Evolutionary conservation across 1,284 basidiomycete species (phyloP).

Genomic region (Papiliotrema fonsecae): DNA sequence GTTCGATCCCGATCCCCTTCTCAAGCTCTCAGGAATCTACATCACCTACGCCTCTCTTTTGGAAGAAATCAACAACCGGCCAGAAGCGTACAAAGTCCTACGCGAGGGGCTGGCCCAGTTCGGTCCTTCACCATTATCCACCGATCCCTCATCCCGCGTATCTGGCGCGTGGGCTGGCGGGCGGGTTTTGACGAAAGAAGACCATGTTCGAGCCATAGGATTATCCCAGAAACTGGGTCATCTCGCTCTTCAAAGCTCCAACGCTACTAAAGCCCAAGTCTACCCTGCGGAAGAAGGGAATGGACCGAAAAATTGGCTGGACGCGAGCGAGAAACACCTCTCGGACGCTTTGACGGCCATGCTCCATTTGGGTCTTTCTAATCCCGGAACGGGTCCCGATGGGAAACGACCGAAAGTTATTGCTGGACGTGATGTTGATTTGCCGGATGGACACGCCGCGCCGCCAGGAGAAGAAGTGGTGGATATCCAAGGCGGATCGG

Average conservation of each 20-base stretch:
- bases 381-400: neutral
- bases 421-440: conserved; percentile 32
- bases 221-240: conserved; percentile 38
- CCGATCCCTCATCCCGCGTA: conserved; percentile 3
- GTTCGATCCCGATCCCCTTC: conserved; percentile 38
- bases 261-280: conserved; percentile 12
- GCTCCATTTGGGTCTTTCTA: conserved; percentile 31
- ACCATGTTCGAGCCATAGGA: conserved; percentile 40
- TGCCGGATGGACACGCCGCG: conserved; percentile 12
- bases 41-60: conserved; percentile 38
- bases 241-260: conserved; percentile 20
- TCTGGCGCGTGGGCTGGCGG: conserved; percentile 8
- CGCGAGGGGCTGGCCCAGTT: conserved; percentile 33
- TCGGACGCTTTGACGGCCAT: conserved; percentile 34
- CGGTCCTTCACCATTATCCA: conserved; percentile 23
- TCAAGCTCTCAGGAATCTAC: conserved; percentile 46
- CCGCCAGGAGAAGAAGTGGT: conserved; percentile 11
- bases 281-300: conserved; percentile 7
- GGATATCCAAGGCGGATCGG: conserved; percentile 21
- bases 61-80: conserved; percentile 31
- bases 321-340: conserved; percentile 35
- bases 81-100: conserved; percentile 31
- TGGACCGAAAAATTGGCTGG: conserved; percentile 21
- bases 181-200: conserved; percentile 22
- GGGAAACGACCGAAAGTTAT: conserved; percentile 8